Evolutionary conservation across 208 protist genomes (phyloP), one percentile per base, ranked within the genome.

Genomic region (Wallacemonas rigidus): DNA sequence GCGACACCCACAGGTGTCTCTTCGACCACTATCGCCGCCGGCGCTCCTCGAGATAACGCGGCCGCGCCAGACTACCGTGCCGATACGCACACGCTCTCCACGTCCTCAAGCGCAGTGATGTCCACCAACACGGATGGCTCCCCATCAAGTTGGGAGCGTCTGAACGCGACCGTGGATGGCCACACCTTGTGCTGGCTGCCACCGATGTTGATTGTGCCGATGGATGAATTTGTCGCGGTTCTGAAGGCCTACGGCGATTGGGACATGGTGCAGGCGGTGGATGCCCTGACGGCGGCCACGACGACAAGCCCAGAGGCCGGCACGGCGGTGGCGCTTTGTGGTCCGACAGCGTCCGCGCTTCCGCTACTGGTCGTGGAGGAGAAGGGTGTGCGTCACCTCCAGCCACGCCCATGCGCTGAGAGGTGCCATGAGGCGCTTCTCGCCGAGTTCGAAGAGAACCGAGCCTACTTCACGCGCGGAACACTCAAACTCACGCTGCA

Each of bases 141-240:
- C 15, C 53, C 53, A 6, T 57, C 53, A 0, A 35, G 5, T n/a
- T 57, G 11, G 53, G 14, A 57, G 53, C 11, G 53, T 17, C 26
- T 57, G 53, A 57, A 44, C 64, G 8, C 45, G 35, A 12, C 41
- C 35, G 67, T 56, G 51, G 54, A 76, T 63, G 51, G 69, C 44
- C 55, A 35, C 41, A 55, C 69, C 17, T 1, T 35, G 35, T 54
- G 38, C 26, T 84, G 80, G 79, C 61, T 90, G 67, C 90, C 90
- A 3, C 90, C 90, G 41, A 62, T 95, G 44, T 38, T 88, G 35
- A 71, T 93, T 26, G 71, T 95, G 36, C 88, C 90, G 2, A 83
- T 89, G 80, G 80, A 87, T 47, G 87, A 95, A 77, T 92, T 87
- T 73, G 48, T 86, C 6, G 56, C 62, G 1, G 41, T 95, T 12